These are phyloP conservation scores for Astrocystis sublimbata DNA, from an alignment of 495 filamentous ascomycete species.

Conservation along the genomic window DNA sequence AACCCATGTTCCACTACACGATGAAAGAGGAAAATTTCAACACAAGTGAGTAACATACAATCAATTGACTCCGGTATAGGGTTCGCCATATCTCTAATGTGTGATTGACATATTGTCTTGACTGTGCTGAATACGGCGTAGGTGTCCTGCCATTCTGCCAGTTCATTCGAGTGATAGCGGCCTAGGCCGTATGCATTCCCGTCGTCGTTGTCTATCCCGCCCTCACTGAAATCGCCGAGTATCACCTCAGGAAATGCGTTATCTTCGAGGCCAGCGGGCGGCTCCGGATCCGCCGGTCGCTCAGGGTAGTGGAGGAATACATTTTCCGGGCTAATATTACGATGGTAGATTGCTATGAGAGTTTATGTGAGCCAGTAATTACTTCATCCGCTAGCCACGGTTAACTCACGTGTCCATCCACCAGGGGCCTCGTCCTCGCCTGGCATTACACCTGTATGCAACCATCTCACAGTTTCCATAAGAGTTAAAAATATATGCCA, in stretches of 20 bases:
- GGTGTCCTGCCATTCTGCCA: conserved; percentile 12
- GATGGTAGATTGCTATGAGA: neutral
- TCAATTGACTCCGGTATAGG: too few species aligned
- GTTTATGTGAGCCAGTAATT: neutral
- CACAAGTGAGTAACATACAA: too few species aligned
- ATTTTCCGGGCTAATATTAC: neutral
- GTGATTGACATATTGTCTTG: neutral
- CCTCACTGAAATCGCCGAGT: conserved; percentile 3
- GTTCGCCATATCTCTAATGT: neutral
- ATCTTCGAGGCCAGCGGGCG: neutral
- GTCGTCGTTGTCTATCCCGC: neutral
- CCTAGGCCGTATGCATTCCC: neutral
- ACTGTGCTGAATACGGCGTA: neutral
- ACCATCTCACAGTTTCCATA: conserved; percentile 2
- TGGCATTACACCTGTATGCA: neutral
- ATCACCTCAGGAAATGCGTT: conserved; percentile 17
- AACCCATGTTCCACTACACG: too few species aligned
- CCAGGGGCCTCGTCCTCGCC: neutral
- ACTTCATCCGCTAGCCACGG: neutral
- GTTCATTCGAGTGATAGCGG: neutral
- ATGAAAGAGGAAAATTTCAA: too few species aligned
- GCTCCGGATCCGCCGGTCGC: neutral
- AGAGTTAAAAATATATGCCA: conserved; percentile 12
- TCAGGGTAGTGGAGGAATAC: conserved; percentile 12
- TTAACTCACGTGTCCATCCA: neutral